Evolutionary conservation across 2,329 filamentous ascomycete species (phyloP).

Genomic region (Exophiala bonariae): DNA sequence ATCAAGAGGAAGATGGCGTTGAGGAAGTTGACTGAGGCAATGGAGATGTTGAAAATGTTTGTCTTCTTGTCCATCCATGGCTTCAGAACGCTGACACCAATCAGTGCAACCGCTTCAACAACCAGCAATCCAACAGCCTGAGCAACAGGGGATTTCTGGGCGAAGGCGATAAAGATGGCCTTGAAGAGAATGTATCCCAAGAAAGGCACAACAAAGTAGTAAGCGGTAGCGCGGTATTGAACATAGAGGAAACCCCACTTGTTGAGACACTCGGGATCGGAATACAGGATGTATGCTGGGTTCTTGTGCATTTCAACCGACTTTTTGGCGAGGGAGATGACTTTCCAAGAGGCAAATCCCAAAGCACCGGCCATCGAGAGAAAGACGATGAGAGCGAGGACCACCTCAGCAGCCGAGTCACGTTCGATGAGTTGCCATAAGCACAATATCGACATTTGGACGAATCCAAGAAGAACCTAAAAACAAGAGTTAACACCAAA

Average conservation of each 20-base stretch:
- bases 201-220: slow-evolving; percentile 87
- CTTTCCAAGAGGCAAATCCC: slow-evolving; percentile 84
- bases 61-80: slow-evolving; percentile 99
- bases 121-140: slow-evolving; percentile 82
- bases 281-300: slow-evolving; percentile 94
- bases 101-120: slow-evolving; percentile 76
- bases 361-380: slow-evolving; percentile 76
- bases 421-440: slow-evolving; percentile 88
- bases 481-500: slow-evolving; percentile 11
- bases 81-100: slow-evolving; percentile 74
- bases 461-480: slow-evolving; percentile 81
- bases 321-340: slow-evolving; percentile 82
- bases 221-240: slow-evolving; percentile 91
- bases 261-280: slow-evolving; percentile 88
- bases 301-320: slow-evolving; percentile 93
- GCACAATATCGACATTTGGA: slow-evolving; percentile 85
- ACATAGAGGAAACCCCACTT: slow-evolving; percentile 99
- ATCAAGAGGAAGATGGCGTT: slow-evolving; percentile 87
- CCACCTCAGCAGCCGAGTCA: slow-evolving; percentile 82
- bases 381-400: slow-evolving; percentile 86
- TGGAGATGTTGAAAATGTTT: slow-evolving; percentile 93
- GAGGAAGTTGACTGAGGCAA: slow-evolving; percentile 84
- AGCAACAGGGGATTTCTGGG: slow-evolving; percentile 67
- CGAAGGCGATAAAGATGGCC: slow-evolving; percentile 82
- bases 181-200: slow-evolving; percentile 82